Evolutionary conservation across 495 filamentous ascomycete species (phyloP), one percentile per base, ranked within the genome.

Genomic region (Penicillium steckii): DNA sequence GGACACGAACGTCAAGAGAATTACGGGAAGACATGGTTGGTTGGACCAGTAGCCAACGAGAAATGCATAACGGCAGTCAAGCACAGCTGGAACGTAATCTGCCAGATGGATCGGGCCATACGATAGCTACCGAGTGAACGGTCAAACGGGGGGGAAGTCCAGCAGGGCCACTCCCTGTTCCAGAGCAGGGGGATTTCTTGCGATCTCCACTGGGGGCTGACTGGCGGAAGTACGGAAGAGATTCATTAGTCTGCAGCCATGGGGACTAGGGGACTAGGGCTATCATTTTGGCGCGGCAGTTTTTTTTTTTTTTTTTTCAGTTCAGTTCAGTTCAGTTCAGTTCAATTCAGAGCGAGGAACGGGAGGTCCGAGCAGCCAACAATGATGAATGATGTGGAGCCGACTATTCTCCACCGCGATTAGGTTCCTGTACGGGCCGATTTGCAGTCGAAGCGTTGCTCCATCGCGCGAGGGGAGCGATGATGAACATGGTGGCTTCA

Each of bases 11-110:
- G 42, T 52, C 44, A 59, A 55, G 52, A 67, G 53, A 59, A 71
- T 70, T 61, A 72, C 66, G 59, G 37, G 55, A 19, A 48, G 52
- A 26, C 58, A 66, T 62, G 59, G 57, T 52, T 48, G 60, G 62
- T 61, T 66, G 62, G 56, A 56, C 62, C 61, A 67, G 70, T 67
- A 45, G 61, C 62, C 35, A 53, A 45, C 52, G 57, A 53, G 58
- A 52, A 59, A 52, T 32, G 53, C 48, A 50, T 44, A 46, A 59
- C 44, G 47, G 65, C 49, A 41, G 53, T 52, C 59, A 26, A 55
- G 38, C 19, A 54, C 60, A 66, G 63, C 61, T 61, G 57, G 63
- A 35, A 51, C 43, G 52, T 3, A 48, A 21, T 41, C 38, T 46
- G 47, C 40, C 22, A 46, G 48, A 52, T 64, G 61, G 59, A 52